A percentile compares a stretch with the other conserved stretches of the same genome.
phyloP scores from a whole-genome alignment of 2,329 filamentous ascomycete species.

The Colletotrichum sansevieriae region DNA sequence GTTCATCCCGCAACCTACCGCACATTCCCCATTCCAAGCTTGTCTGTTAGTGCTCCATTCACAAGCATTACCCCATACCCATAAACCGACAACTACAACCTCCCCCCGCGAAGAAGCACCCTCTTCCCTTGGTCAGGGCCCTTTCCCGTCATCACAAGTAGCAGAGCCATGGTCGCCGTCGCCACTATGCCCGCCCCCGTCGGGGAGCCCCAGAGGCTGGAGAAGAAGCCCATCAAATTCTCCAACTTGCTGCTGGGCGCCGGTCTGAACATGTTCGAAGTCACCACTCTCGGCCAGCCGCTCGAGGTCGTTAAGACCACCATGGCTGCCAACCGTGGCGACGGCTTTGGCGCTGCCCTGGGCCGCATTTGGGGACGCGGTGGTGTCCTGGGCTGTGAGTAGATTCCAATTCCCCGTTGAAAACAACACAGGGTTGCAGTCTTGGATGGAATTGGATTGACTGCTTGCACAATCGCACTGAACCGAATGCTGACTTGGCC shows the following conservation, averaged over 20 bases:
- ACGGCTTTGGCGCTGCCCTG: slow-evolving; percentile 86
- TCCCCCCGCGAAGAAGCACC: slow-evolving; percentile 82
- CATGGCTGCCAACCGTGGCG: slow-evolving; percentile 96
- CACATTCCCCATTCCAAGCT: slow-evolving; percentile 32
- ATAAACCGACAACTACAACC: slow-evolving; percentile 38
- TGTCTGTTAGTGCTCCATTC: slow-evolving; percentile 13
- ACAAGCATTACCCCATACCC: slow-evolving; percentile 37
- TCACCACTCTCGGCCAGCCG: slow-evolving; percentile 78
- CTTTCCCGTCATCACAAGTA: slow-evolving; percentile 63
- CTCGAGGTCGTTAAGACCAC: slow-evolving; percentile 99
- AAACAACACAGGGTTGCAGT: neutral
- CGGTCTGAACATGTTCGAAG: slow-evolving; percentile 96
- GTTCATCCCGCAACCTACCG: slow-evolving; percentile 38
- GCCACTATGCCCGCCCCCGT: slow-evolving; percentile 65
- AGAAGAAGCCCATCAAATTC: slow-evolving; percentile 99
- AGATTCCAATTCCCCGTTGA: slow-evolving; percentile 29
- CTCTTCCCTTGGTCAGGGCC: slow-evolving; percentile 99
- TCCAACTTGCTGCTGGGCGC: slow-evolving; percentile 96
- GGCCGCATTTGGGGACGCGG: slow-evolving; percentile 92
- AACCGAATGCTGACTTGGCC: slow-evolving; percentile 45
- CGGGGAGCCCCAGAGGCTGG: slow-evolving; percentile 68
- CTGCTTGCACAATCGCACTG: neutral
- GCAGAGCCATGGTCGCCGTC: slow-evolving; percentile 73
- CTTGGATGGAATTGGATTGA: neutral
- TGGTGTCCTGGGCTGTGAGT: slow-evolving; percentile 93